Evolutionary conservation across 2,329 filamentous ascomycete species (phyloP).

Genomic region (Tricladium varicosporioides): DNA sequence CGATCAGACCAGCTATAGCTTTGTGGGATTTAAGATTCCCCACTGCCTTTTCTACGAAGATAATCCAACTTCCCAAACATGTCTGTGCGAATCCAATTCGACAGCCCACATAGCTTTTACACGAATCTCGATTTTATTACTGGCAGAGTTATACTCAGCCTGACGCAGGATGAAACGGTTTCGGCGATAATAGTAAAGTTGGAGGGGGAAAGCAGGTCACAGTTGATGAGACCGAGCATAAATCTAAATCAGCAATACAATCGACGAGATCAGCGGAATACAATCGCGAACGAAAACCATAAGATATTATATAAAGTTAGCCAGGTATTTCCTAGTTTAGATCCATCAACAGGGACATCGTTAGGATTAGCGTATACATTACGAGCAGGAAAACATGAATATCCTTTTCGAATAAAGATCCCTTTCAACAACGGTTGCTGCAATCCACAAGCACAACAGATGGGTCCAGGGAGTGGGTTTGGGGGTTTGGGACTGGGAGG

Average conservation of each 20-base stretch:
- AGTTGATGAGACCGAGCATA: conserved; percentile 36
- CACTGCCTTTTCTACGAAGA: not conserved
- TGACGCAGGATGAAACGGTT: conserved; percentile 67
- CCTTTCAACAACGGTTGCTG: conserved; percentile 69
- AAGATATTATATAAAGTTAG: conserved; percentile 74
- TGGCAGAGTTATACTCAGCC: conserved; percentile 55
- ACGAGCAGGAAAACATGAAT: conserved; percentile 69
- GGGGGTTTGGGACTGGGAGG: conserved; percentile 62
- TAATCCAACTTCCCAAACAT: conserved; percentile 39
- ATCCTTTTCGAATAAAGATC: conserved; percentile 76
- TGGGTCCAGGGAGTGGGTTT: conserved; percentile 51
- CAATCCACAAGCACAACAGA: conserved; percentile 47
- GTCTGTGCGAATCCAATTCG: conserved; percentile 66
- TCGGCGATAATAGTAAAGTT: conserved; percentile 78
- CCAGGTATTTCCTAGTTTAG: conserved; percentile 62
- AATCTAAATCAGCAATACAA: conserved; percentile 15
- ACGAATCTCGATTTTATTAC: conserved; percentile 76
- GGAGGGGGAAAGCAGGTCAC: conserved; percentile 74
- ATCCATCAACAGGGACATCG: conserved; percentile 30
- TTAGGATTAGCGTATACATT: conserved; percentile 51
- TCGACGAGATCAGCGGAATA: conserved; percentile 22
- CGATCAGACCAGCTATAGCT: conserved; percentile 1
- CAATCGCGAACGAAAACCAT: conserved; percentile 55
- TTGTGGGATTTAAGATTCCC: not conserved
- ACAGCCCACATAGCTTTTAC: conserved; percentile 67